These are phyloP conservation scores for Brassica juncea DNA, from an alignment of 345 rosid species.

Conservation along the genomic window DNA sequence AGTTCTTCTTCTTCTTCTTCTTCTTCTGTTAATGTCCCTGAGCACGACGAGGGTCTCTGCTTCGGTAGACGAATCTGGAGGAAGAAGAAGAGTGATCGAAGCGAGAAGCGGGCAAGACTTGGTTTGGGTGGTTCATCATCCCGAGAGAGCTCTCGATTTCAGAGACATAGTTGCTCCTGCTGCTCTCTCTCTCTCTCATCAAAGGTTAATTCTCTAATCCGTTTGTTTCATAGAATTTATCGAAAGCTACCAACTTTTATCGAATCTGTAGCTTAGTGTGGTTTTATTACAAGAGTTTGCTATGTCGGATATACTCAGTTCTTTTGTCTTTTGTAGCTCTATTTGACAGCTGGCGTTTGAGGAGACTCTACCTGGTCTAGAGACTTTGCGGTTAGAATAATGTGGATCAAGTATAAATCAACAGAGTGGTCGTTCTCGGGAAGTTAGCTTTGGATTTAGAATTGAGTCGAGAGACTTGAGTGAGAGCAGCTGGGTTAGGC, in stretches of 20 bases:
- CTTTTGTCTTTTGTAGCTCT: neutral
- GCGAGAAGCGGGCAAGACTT: slow-evolving; percentile 66
- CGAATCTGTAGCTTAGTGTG: neutral
- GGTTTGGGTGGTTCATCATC: slow-evolving; percentile 86
- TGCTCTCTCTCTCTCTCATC: slow-evolving; percentile 55
- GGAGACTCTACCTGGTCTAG: too few relatives aligned
- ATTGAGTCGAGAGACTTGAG: too few relatives aligned
- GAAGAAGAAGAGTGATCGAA: slow-evolving; percentile 48
- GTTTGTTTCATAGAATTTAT: neutral
- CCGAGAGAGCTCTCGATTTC: slow-evolving; percentile 80
- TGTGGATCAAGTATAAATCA: too few relatives aligned
- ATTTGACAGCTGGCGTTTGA: too few relatives aligned
- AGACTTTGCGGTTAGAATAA: too few relatives aligned
- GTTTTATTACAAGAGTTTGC: slow-evolving; percentile 7
- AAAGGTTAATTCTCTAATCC: slow-evolving; percentile 49
- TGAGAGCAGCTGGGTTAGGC: too few relatives aligned
- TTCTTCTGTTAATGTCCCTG: slow-evolving; percentile 10
- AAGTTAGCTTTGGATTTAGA: too few relatives aligned
- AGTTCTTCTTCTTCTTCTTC: slow-evolving; percentile 23
- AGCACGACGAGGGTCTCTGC: slow-evolving; percentile 9
- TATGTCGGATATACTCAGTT: neutral
- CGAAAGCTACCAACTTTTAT: neutral
- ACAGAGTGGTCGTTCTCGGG: too few relatives aligned
- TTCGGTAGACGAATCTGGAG: slow-evolving; percentile 30
- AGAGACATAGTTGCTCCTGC: slow-evolving; percentile 55